Conservation (phyloP, 345 rosid genomes). For the Pelargonium nanum region DNA sequence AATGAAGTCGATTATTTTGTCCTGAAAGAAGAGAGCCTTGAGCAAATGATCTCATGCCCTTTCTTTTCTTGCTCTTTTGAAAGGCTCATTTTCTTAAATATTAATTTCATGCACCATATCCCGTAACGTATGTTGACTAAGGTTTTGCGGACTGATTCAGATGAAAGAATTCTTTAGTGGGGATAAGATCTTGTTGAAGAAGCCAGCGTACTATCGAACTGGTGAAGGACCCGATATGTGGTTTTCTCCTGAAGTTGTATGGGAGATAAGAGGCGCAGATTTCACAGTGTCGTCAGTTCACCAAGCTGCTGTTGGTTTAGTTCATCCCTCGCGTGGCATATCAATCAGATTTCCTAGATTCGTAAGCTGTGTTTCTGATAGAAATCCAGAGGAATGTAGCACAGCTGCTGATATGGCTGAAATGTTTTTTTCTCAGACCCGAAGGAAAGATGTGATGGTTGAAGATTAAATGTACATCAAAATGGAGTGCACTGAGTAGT, state of each 20-base stretch:
- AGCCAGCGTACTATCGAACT: constrained; percentile 64
- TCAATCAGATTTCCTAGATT: constrained; percentile 80
- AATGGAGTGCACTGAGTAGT: no score
- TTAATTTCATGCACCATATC: no score
- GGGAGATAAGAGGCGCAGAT: constrained; percentile 86
- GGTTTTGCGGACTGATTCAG: constrained; percentile 29
- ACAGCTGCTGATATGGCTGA: constrained; percentile 57
- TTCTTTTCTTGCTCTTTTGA: no score
- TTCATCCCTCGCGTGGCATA: constrained; percentile 75
- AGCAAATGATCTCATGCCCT: no score
- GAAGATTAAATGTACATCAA: constrained; percentile 11
- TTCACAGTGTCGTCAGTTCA: constrained; percentile 79
- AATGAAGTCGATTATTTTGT: background rate
- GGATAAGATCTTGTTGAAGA: constrained; percentile 51
- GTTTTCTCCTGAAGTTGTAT: constrained; percentile 63
- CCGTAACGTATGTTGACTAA: background rate
- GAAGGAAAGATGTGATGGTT: constrained; percentile 46
- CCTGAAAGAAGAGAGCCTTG: no score
- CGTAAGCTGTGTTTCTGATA: constrained; percentile 27
- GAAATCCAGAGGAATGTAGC: constrained; percentile 72
- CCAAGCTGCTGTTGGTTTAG: constrained; percentile 64
- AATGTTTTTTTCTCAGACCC: constrained; percentile 61
- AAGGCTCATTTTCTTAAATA: no score
- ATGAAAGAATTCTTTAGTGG: constrained; percentile 66
- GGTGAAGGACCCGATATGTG: constrained; percentile 71